Percentiles rank a stretch among this genome's conserved stretches.
Evolutionary conservation across 768 basidiomycete genomes (phyloP).

Genomic region (Suillus alpinus): DNA sequence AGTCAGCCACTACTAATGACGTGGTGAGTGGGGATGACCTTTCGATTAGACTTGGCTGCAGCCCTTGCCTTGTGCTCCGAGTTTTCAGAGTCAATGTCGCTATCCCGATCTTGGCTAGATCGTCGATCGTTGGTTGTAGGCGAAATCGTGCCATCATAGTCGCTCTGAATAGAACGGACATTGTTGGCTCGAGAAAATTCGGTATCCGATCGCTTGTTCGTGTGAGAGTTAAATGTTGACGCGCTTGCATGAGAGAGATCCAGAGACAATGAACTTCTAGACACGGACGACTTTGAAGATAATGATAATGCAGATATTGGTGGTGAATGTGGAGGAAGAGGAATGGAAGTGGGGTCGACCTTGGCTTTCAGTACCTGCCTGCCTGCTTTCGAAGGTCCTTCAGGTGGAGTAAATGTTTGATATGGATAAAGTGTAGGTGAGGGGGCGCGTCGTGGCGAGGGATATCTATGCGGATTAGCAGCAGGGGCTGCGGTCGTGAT

Average conservation of each 20-base stretch:
- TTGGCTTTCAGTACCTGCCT: slow-evolving; percentile 26
- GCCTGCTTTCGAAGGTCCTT: slow-evolving; percentile 17
- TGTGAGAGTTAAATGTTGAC: slow-evolving; percentile 42
- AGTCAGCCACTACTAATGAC: slow-evolving; percentile 3
- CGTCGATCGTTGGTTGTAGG: slow-evolving; percentile 13
- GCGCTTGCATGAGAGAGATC: slow-evolving; percentile 37
- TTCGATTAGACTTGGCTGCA: slow-evolving; percentile 82
- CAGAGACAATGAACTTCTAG: slow-evolving; percentile 47
- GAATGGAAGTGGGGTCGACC: slow-evolving; percentile 55
- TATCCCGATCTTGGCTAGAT: slow-evolving; percentile 27
- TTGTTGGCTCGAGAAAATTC: slow-evolving; percentile 10
- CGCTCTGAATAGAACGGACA: slow-evolving; percentile 6
- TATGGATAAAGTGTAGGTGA: slow-evolving; percentile 34
- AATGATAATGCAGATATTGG: slow-evolving; percentile 69
- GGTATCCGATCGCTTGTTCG: slow-evolving; percentile 32
- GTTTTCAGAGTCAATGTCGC: slow-evolving; percentile 29
- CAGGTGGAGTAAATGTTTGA: slow-evolving; percentile 23
- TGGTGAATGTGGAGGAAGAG: slow-evolving; percentile 69
- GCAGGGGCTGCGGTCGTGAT: slow-evolving; percentile 55
- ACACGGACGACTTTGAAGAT: slow-evolving; percentile 74
- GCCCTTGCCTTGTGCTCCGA: slow-evolving; percentile 58
- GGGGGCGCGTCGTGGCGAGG: slow-evolving; percentile 33
- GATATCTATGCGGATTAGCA: slow-evolving; percentile 58
- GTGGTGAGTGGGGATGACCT: slow-evolving; percentile 44
- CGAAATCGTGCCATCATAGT: slow-evolving; percentile 21